A percentile compares a stretch with the other conserved stretches of the same genome.
phyloP scores from a whole-genome alignment of 306 rosid species.

The Lathyrus tuberosus region DNA sequence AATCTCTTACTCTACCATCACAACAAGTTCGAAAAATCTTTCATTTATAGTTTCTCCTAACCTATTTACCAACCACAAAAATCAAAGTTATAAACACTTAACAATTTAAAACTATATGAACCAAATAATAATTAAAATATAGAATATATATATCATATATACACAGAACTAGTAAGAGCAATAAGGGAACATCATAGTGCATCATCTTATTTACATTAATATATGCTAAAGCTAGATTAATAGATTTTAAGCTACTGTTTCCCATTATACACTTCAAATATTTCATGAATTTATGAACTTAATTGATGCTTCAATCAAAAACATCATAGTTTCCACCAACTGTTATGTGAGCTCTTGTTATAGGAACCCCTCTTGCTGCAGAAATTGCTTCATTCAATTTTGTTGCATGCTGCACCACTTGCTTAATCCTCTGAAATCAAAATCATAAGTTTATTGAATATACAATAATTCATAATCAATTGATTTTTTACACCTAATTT shows the following conservation, averaged over 20 bases:
- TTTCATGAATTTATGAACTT: not conserved
- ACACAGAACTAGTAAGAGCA: slow-evolving; percentile 22
- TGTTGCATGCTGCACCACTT: slow-evolving; percentile 62
- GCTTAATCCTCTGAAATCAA: slow-evolving; percentile 67
- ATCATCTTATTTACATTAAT: slow-evolving; percentile 35
- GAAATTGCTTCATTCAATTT: slow-evolving; percentile 69
- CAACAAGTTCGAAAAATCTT: too few species aligned
- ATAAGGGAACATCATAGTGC: slow-evolving; percentile 10
- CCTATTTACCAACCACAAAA: not conserved
- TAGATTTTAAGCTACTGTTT: slow-evolving; percentile 2
- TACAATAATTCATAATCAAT: not conserved
- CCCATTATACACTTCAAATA: slow-evolving; percentile 1
- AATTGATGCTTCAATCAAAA: slow-evolving; percentile 44
- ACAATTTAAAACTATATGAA: not conserved
- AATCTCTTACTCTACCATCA: too few species aligned
- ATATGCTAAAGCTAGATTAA: slow-evolving; percentile 15
- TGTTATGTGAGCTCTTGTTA: slow-evolving; percentile 70
- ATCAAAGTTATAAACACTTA: not conserved
- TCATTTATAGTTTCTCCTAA: not conserved
- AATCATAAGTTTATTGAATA: slow-evolving; percentile 19
- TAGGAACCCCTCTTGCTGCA: slow-evolving; percentile 61
- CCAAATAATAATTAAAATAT: slow-evolving; percentile 1
- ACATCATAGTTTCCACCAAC: slow-evolving; percentile 63
- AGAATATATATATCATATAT: slow-evolving; percentile 13
- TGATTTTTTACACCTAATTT: not conserved